A percentile compares a stretch with the other conserved stretches of the same genome.
phyloP scores from a whole-genome alignment of 2,329 filamentous ascomycete species.

The Hypoxylon sp. region DNA sequence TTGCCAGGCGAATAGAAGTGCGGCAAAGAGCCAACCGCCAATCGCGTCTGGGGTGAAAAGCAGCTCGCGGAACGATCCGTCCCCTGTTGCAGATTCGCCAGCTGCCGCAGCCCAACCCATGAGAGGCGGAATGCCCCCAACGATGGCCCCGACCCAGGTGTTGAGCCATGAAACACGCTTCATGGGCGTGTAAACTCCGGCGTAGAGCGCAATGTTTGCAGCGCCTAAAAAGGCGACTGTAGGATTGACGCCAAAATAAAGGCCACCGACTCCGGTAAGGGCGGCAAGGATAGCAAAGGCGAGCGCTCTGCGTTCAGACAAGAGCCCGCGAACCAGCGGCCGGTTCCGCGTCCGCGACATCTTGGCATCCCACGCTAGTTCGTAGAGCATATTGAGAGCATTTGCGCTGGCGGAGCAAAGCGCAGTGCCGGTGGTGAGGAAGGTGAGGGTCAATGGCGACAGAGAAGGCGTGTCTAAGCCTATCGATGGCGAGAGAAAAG shows the following conservation, averaged over 20 bases:
- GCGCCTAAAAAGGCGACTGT: slow-evolving; percentile 90
- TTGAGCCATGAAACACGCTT: slow-evolving; percentile 90
- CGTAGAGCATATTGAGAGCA: slow-evolving; percentile 96
- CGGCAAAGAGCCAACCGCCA: slow-evolving; percentile 91
- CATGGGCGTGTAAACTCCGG: slow-evolving; percentile 91
- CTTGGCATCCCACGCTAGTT: slow-evolving; percentile 87
- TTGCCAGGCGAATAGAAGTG: slow-evolving; percentile 92
- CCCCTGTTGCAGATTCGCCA: slow-evolving; percentile 83
- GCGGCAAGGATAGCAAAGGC: slow-evolving; percentile 85
- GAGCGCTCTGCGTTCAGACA: slow-evolving; percentile 79
- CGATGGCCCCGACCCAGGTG: slow-evolving; percentile 94
- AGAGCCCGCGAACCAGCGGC: slow-evolving; percentile 85
- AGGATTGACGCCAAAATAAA: slow-evolving; percentile 94
- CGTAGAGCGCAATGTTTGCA: slow-evolving; percentile 90
- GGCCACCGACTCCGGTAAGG: slow-evolving; percentile 74
- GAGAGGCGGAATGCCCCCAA: slow-evolving; percentile 92
- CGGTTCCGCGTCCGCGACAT: slow-evolving; percentile 96
- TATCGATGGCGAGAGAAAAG: slow-evolving; percentile 79
- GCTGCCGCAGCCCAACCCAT: slow-evolving; percentile 99
- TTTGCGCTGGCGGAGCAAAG: slow-evolving; percentile 94
- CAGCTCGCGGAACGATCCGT: slow-evolving; percentile 83
- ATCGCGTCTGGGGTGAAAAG: slow-evolving; percentile 75
- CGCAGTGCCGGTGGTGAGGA: slow-evolving; percentile 90
- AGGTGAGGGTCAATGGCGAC: slow-evolving; percentile 90
- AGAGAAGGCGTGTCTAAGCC: slow-evolving; percentile 80